Conservation (phyloP, 2,329 filamentous ascomycete genomes). For the Penicillium hesseltinei region DNA sequence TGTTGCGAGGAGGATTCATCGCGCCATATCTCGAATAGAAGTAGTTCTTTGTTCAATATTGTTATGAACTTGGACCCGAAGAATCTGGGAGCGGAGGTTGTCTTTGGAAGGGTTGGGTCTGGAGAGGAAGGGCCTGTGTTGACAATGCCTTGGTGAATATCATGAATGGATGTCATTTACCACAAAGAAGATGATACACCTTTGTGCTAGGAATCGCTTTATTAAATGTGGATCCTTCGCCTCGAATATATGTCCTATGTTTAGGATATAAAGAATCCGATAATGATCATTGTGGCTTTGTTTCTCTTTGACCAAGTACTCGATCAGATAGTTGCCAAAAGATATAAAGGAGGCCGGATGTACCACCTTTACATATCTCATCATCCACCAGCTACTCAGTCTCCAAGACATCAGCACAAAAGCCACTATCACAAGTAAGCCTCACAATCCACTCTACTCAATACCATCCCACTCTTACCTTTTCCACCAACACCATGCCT, state of each 20-base stretch:
- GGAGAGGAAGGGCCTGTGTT: conserved; percentile 28
- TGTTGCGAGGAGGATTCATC: conserved; percentile 33
- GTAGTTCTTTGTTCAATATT: conserved; percentile 39
- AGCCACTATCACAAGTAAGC: not conserved
- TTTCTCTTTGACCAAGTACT: not conserved
- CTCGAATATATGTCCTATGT: not conserved
- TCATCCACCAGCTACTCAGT: not conserved
- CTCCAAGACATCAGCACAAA: not conserved
- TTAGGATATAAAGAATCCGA: not conserved
- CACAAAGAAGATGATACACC: not conserved
- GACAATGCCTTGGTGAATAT: conserved; percentile 27
- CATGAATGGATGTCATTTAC: not conserved
- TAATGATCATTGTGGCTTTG: not conserved
- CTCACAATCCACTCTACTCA: not conserved
- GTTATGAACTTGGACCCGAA: conserved; percentile 33
- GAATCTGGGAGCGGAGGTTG: conserved; percentile 33
- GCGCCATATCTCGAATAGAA: conserved; percentile 28
- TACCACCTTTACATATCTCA: not conserved
- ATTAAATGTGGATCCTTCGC: too few relatives aligned
- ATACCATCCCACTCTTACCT: not conserved
- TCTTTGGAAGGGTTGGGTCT: conserved; percentile 32
- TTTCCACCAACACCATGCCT: not conserved
- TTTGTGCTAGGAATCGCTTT: not conserved
- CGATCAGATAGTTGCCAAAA: not conserved
- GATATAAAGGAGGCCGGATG: not conserved